Evolutionary conservation across 1,284 basidiomycete genomes (phyloP), one percentile per base, ranked within the genome.

Genomic region (Rhodotorula sp.): DNA sequence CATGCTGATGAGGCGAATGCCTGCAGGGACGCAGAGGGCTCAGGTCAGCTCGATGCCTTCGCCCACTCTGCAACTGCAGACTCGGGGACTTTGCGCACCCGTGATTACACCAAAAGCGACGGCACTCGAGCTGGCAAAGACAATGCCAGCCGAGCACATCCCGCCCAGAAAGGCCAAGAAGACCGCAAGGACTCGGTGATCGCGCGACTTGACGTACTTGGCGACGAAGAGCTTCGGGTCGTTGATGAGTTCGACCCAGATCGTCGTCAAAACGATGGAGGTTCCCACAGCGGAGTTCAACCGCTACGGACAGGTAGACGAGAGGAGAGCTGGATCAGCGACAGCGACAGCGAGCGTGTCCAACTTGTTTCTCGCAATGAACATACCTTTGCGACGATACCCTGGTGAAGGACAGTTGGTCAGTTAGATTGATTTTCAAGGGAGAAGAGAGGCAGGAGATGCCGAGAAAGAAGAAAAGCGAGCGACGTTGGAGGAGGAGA

Each of bases 241-340:
- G 60, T 87, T 87, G 83, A 90, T 84, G 63, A 93, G 85, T 79
- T 93, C 90, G 66, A 91, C 89, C 90, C 90, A 93, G 28, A 90
- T 87, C 13, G 90, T 91, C 10, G 89, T 91, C 28, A 90, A 82
- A n/a, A 80, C 76, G 53, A 70, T n/a, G n/a, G n/a, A n/a, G n/a
- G n/a, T n/a, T n/a, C n/a, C n/a, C n/a, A n/a, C n/a, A n/a, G n/a
- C n/a, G n/a, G n/a, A n/a, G n/a, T n/a, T n/a, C n/a, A n/a, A n/a
- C n/a, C n/a, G n/a, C n/a, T n/a, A n/a, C n/a, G n/a, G n/a, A n/a
- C n/a, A n/a, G n/a, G n/a, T n/a, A n/a, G n/a, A n/a, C n/a, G n/a
- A n/a, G n/a, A n/a, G n/a, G n/a, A n/a, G n/a, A n/a, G n/a, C n/a
- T n/a, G n/a, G n/a, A n/a, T n/a, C n/a, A n/a, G n/a, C n/a, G n/a